Conservation (phyloP, 2,329 filamentous ascomycete genomes). For the Neodidymelliopsis sp. region DNA sequence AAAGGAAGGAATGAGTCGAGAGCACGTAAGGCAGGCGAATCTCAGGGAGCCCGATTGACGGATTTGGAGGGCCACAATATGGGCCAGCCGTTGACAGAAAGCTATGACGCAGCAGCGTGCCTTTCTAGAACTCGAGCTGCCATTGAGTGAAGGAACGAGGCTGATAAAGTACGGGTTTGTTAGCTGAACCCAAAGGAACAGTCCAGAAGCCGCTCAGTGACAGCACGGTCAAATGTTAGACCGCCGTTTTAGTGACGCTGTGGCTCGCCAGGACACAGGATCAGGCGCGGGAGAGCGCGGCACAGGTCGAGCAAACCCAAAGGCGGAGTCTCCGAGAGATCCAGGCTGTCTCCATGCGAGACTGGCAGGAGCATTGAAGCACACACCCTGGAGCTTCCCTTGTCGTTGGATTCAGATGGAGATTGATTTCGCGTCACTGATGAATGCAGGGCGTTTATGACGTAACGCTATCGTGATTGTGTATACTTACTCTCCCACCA, state of each 20-base stretch:
- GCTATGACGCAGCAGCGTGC: slow-evolving; percentile 13
- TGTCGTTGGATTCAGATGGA: not conserved
- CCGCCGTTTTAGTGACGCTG: slow-evolving; percentile 6
- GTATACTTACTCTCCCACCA: slow-evolving; percentile 5
- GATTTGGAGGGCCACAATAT: not conserved
- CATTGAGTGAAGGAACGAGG: not conserved
- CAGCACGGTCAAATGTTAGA: slow-evolving; percentile 7
- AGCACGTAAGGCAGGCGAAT: not conserved
- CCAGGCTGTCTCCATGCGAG: not conserved
- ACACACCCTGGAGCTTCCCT: no score
- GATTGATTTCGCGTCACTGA: not conserved
- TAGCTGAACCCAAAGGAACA: slow-evolving; percentile 11
- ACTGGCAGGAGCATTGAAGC: no score
- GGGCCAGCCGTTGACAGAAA: not conserved
- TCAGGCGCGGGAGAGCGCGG: not conserved
- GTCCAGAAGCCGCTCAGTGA: slow-evolving; percentile 15
- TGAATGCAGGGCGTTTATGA: slow-evolving; percentile 25
- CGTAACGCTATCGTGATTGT: slow-evolving; percentile 15
- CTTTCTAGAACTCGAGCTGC: not conserved
- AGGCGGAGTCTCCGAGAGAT: slow-evolving; percentile 5
- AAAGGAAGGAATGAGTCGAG: not conserved
- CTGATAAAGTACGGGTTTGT: slow-evolving; percentile 1
- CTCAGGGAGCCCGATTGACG: not conserved
- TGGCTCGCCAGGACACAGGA: not conserved
- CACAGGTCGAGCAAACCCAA: not conserved